These are phyloP conservation scores for Pseudogymnoascus sp. DNA, from an alignment of 2,329 filamentous ascomycete genomes.

Conservation along the genomic window DNA sequence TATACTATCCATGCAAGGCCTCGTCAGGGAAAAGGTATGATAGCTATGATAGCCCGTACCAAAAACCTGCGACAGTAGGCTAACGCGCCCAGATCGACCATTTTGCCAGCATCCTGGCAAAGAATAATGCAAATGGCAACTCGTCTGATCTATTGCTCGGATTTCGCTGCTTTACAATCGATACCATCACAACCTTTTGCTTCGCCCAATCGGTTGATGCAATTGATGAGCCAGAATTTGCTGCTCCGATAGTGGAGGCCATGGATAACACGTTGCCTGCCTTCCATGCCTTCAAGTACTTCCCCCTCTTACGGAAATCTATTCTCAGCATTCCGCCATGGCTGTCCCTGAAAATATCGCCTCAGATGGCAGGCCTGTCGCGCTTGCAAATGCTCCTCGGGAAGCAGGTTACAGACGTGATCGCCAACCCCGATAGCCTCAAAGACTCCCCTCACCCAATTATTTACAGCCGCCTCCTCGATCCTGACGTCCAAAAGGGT, in stretches of 20 bases:
- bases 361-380: conserved; percentile 18
- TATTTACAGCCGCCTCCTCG: conserved; percentile 29
- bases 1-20: conserved; percentile 28
- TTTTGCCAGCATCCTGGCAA: conserved; percentile 26
- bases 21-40: conserved; percentile 29
- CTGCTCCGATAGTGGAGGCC: conserved; percentile 32
- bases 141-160: conserved; percentile 24
- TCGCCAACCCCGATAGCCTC: conserved; percentile 22
- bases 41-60: conserved; percentile 12
- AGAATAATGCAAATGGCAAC: conserved; percentile 17
- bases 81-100: conserved; percentile 19
- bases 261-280: conserved; percentile 31
- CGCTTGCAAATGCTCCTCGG: conserved; percentile 17
- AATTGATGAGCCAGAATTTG: conserved; percentile 31
- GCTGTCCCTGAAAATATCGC: conserved; percentile 18
- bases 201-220: conserved; percentile 34
- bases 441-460: conserved; percentile 25
- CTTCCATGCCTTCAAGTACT: conserved; percentile 33
- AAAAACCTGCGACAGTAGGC: background rate
- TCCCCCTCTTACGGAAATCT: conserved; percentile 17
- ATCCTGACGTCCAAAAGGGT: conserved; percentile 24
- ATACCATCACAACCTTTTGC: conserved; percentile 32
- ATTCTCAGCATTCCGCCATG: conserved; percentile 18
- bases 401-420: conserved; percentile 22
- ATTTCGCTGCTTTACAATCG: conserved; percentile 29